Conservation (phyloP, 2,329 filamentous ascomycete species). For the Trichoderma sp. region DNA sequence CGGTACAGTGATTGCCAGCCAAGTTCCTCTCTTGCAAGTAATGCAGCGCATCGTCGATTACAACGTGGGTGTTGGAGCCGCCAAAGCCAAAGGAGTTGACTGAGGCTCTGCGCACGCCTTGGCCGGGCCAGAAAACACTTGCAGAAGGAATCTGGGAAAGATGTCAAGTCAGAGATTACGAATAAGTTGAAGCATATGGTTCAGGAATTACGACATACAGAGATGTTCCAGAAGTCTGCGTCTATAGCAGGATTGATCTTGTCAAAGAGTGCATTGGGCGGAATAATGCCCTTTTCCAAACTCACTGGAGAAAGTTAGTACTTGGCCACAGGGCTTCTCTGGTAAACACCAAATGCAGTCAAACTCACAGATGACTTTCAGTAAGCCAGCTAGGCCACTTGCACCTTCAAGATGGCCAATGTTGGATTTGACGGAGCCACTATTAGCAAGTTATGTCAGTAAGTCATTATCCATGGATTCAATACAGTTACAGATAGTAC, state of each 20-base stretch:
- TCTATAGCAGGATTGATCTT: conserved; percentile 17
- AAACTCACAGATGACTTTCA: conserved; percentile 13
- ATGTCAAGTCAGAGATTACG: background rate
- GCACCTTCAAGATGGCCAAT: conserved; percentile 24
- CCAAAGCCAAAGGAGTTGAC: conserved; percentile 51
- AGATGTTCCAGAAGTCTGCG: conserved; percentile 19
- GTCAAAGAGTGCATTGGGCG: background rate
- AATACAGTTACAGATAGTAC: too few species aligned
- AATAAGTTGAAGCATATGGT: background rate
- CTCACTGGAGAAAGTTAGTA: background rate
- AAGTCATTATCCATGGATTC: background rate
- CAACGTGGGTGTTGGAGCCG: conserved; percentile 46
- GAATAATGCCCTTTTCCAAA: conserved; percentile 15
- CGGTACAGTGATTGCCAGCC: background rate
- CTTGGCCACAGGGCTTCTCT: background rate
- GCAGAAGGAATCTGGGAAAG: background rate
- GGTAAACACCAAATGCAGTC: background rate
- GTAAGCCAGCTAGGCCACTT: conserved; percentile 22
- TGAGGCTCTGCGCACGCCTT: conserved; percentile 39
- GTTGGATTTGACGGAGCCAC: conserved; percentile 23
- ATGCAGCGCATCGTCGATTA: conserved; percentile 35
- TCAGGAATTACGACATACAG: background rate
- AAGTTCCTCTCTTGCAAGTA: background rate
- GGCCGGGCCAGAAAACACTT: conserved; percentile 35
- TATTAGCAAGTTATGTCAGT: background rate